Evolutionary conservation across 2,329 filamentous ascomycete species (phyloP), one percentile per base, ranked within the genome.

Genomic region (Didymella sp.): DNA sequence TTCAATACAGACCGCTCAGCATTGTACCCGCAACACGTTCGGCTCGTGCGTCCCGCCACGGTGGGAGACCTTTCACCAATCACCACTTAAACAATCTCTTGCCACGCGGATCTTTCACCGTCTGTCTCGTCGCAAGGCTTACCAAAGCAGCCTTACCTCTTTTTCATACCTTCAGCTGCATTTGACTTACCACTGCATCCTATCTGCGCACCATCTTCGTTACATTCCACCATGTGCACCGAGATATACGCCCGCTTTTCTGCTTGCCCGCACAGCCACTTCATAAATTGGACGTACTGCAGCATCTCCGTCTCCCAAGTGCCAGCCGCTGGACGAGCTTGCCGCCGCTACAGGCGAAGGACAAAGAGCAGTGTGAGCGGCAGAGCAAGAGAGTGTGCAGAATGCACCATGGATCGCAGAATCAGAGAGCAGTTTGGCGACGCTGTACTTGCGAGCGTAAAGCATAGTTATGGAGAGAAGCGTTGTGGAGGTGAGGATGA

Each of bases 361-460:
- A 8, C 13, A 21, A 41, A 6, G 12, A 11, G 21, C 6, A n/a
- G 28, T 3, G 30, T 6, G 6, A 31, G 33, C 17, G 51, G 19
- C 11, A n/a, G n/a, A 40, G 25, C 27, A 8, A 12, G 43, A 28
- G 43, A 42, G 35, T 53, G 35, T 33, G 15, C 19, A 1, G 35
- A 31, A 7, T 41, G 51, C 11, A 27, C 35, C 12, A 53, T 53
- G 50, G 40, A 53, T 8, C 35, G 43, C 7, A 53, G 47, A 35
- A 47, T 47, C 12, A 9, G 15, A 9, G 27, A 41, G 21, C 33
- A 46, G 3, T 51, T 43, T n/a, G 38, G 38, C 1, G 22, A 25
- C 6, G 37, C 13, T 3, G 30, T 25, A 15, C 31, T 38, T 30
- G 37, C 5, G 3, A 22, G 27, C 12, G 37, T 33, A 9, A 41